phyloP scores from a whole-genome alignment of 2,329 filamentous ascomycete genomes.

The Trichoderma polysporum region DNA sequence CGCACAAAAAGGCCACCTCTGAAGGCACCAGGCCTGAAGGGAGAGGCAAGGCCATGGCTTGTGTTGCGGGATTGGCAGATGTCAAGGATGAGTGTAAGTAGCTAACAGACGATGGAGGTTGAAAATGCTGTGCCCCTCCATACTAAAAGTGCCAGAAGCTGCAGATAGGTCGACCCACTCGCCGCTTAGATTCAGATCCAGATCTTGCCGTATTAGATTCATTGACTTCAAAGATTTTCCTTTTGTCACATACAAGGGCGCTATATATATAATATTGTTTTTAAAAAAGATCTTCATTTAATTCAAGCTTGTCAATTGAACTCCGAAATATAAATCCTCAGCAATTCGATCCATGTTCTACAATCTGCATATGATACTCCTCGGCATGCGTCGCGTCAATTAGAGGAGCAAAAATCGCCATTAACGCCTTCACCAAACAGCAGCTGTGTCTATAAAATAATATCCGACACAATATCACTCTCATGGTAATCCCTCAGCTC shows the following conservation, averaged over 20 bases:
- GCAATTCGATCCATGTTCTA: too few species aligned
- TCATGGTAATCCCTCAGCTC: neutral
- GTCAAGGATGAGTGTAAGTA: neutral
- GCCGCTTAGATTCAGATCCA: neutral
- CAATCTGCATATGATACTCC: too few species aligned
- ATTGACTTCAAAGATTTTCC: neutral
- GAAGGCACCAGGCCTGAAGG: constrained; percentile 68
- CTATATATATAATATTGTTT: too few species aligned
- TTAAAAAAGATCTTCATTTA: too few species aligned
- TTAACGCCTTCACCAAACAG: too few species aligned
- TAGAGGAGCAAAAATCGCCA: too few species aligned
- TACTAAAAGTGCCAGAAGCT: neutral
- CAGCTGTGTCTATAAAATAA: neutral
- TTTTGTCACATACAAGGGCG: too few species aligned
- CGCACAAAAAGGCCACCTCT: constrained; percentile 91
- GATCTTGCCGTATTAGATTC: neutral
- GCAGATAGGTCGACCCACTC: neutral
- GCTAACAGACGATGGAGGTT: neutral
- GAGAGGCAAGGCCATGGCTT: constrained; percentile 51
- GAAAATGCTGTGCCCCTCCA: constrained; percentile 15
- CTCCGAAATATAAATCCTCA: too few species aligned
- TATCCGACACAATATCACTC: neutral
- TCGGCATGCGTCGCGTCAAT: too few species aligned
- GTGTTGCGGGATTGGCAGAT: neutral
- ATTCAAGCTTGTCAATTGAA: too few species aligned